A percentile compares a stretch with the other conserved stretches of the same genome.
phyloP scores from a whole-genome alignment of 1,139 yeast genomes.

The Arxiozyma heterogenica region DNA sequence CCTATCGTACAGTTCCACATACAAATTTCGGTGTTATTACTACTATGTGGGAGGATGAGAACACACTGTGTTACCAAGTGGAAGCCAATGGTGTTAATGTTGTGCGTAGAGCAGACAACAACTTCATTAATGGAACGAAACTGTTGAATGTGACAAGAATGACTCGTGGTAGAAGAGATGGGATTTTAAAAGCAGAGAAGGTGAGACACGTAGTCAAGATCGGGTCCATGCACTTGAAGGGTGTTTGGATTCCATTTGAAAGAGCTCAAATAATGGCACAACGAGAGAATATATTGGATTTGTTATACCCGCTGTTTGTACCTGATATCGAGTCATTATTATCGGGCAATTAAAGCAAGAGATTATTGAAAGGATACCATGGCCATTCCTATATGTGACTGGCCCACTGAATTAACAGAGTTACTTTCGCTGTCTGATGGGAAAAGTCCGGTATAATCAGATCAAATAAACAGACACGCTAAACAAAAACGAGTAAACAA shows the following conservation, averaged over 20 bases:
- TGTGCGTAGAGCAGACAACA: constrained; percentile 86
- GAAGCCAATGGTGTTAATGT: constrained; percentile 88
- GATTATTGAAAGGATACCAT: background rate
- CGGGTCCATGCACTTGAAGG: constrained; percentile 95
- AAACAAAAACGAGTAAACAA: too few species aligned
- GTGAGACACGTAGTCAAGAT: constrained; percentile 87
- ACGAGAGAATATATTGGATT: constrained; percentile 77
- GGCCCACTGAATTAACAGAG: too few species aligned
- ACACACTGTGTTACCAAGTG: constrained; percentile 88
- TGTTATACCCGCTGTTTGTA: constrained; percentile 80
- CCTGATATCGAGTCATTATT: constrained; percentile 44
- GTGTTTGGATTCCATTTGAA: constrained; percentile 97
- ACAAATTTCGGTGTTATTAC: constrained; percentile 55
- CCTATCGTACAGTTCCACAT: constrained; percentile 1
- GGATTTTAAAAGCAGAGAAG: constrained; percentile 81
- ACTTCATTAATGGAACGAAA: constrained; percentile 92
- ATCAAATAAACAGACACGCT: too few species aligned
- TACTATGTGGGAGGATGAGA: constrained; percentile 96
- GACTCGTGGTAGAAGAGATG: constrained; percentile 95
- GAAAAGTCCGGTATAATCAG: too few species aligned
- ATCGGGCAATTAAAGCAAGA: constrained; percentile 20
- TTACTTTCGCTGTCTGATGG: background rate
- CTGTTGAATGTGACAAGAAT: constrained; percentile 84
- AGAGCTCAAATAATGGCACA: constrained; percentile 88
- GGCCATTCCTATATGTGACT: too few species aligned